These are phyloP conservation scores for Sarocladium strictum DNA, from an alignment of 2,329 filamentous ascomycete species.

Conservation along the genomic window DNA sequence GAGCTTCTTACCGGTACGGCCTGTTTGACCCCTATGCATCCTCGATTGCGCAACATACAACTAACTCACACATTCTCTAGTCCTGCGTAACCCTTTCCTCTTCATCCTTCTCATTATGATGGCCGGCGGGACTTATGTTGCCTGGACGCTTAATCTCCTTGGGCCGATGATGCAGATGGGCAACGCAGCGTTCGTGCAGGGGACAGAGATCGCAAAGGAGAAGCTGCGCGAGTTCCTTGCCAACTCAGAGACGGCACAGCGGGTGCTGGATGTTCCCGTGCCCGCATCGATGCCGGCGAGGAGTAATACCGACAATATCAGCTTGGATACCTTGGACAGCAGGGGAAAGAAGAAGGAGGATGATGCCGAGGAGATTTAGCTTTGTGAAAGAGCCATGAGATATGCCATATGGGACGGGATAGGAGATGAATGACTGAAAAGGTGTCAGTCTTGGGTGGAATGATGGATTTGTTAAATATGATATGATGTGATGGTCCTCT, in stretches of 20 bases:
- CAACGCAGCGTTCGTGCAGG: constrained; percentile 82
- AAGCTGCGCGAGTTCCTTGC: constrained; percentile 85
- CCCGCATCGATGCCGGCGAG: constrained; percentile 21
- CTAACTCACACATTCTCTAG: constrained; percentile 40
- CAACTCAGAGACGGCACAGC: constrained; percentile 75
- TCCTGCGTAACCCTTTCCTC: constrained; percentile 87
- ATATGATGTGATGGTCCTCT: neutral
- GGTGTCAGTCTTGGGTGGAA: constrained; percentile 8
- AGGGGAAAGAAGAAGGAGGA: constrained; percentile 43
- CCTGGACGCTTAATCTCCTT: constrained; percentile 90
- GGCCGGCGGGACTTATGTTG: constrained; percentile 74
- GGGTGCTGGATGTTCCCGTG: constrained; percentile 72
- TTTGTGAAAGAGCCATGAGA: no score
- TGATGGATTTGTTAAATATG: neutral
- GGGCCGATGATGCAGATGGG: constrained; percentile 94
- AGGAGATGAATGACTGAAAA: neutral
- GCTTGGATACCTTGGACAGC: constrained; percentile 55
- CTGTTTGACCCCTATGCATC: neutral
- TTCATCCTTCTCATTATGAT: constrained; percentile 82
- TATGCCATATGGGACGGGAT: no score
- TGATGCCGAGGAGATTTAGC: constrained; percentile 59
- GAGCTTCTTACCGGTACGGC: constrained; percentile 81
- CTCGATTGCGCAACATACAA: constrained; percentile 9
- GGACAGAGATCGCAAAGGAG: constrained; percentile 85
- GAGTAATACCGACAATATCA: constrained; percentile 40